Conservation (phyloP, 176 grass and related monocot genomes). For the Pharus latifolius region DNA sequence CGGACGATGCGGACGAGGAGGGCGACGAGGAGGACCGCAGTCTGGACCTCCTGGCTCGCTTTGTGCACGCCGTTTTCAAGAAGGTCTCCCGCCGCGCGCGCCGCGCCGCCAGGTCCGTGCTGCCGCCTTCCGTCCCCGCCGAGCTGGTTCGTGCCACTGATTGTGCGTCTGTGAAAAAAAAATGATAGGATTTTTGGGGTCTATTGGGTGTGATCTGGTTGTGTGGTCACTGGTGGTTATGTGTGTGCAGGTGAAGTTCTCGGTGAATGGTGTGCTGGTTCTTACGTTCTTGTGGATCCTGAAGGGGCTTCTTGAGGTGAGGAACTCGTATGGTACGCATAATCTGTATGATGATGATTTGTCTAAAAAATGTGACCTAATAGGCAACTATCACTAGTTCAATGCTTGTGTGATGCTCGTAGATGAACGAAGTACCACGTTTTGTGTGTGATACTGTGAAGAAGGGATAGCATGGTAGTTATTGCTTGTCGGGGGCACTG, state of each 20-base stretch:
- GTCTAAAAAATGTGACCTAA: background rate
- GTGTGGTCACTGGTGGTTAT: background rate
- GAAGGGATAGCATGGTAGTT: background rate
- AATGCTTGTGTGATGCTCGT: background rate
- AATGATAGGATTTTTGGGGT: background rate
- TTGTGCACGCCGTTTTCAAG: constrained; percentile 62
- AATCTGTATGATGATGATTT: background rate
- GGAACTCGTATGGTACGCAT: background rate
- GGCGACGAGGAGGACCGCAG: constrained; percentile 67
- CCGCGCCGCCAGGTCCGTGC: constrained; percentile 69
- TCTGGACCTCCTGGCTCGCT: constrained; percentile 65
- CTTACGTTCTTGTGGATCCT: constrained; percentile 79
- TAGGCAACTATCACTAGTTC: background rate
- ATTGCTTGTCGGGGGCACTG: background rate
- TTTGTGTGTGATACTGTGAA: background rate
- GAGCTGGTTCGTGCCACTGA: constrained; percentile 50
- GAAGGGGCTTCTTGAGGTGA: constrained; percentile 92
- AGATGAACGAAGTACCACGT: background rate
- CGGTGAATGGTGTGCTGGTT: constrained; percentile 78
- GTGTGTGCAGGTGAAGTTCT: constrained; percentile 69
- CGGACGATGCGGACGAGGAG: constrained; percentile 33
- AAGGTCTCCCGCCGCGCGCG: constrained; percentile 63
- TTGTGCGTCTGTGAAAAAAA: background rate
- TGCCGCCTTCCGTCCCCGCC: constrained; percentile 78
- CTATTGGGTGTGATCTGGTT: constrained; percentile 6